Percentiles rank a stretch among this genome's conserved stretches.
These are phyloP conservation scores for Keithomyces neogunnii DNA, from an alignment of 2,329 filamentous ascomycete species.

Conservation along the genomic window DNA sequence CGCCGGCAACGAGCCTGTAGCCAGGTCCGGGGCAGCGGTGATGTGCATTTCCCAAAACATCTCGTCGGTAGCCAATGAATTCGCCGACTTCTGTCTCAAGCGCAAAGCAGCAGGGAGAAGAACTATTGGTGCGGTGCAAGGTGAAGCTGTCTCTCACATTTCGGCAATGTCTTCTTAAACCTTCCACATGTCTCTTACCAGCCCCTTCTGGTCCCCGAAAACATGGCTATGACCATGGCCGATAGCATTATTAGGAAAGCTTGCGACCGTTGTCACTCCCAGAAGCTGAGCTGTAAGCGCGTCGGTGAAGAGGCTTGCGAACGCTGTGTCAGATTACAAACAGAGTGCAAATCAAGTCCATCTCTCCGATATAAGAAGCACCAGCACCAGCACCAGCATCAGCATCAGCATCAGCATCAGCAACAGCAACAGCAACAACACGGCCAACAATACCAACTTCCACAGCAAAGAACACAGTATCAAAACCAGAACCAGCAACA, in stretches of 20 bases:
- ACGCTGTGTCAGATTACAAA: constrained; percentile 31
- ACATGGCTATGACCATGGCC: constrained; percentile 25
- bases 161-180: constrained; percentile 19
- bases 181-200: constrained; percentile 20
- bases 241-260: constrained; percentile 32
- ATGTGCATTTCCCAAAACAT: constrained; percentile 8
- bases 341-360: constrained; percentile 35
- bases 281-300: constrained; percentile 38
- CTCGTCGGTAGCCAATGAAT: constrained; percentile 8
- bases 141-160: constrained; percentile 8
- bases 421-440: constrained; percentile 10
- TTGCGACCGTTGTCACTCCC: constrained; percentile 37
- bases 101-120: background rate
- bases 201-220: constrained; percentile 11
- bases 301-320: constrained; percentile 31
- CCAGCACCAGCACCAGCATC: constrained; percentile 13
- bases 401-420: constrained; percentile 10
- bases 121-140: constrained; percentile 7
- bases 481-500: constrained; percentile 9
- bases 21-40: constrained; percentile 3
- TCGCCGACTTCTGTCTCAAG: constrained; percentile 5
- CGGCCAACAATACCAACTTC: constrained; percentile 9
- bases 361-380: constrained; percentile 30
- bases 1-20: background rate
- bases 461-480: constrained; percentile 10